Evolutionary conservation across 2,329 filamentous ascomycete genomes (phyloP).

Genomic region (Fusarium setosum): DNA sequence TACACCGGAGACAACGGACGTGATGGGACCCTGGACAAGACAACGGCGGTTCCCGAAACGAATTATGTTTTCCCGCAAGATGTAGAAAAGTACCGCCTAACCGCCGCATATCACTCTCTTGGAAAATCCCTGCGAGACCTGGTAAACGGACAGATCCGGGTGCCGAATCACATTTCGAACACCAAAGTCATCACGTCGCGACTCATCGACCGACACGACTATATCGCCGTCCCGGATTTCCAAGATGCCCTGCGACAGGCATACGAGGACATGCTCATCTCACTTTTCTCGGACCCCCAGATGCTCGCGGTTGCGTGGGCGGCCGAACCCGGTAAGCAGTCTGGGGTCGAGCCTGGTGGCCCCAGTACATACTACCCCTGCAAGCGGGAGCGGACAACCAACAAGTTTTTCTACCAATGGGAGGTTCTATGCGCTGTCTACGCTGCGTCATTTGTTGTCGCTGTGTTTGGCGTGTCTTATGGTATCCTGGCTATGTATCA

Average conservation of each 20-base stretch:
- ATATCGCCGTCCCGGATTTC: constrained; percentile 18
- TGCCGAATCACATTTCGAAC: constrained; percentile 10
- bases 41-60: constrained; percentile 11
- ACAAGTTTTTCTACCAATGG: constrained; percentile 30
- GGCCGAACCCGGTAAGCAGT: constrained; percentile 10
- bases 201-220: constrained; percentile 27
- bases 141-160: constrained; percentile 19
- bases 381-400: constrained; percentile 13
- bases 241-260: constrained; percentile 5
- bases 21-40: constrained; percentile 28
- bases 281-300: constrained; percentile 32
- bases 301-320: constrained; percentile 36
- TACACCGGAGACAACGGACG: background rate
- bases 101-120: constrained; percentile 30
- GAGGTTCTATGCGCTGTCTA: constrained; percentile 22
- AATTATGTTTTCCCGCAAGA: constrained; percentile 30
- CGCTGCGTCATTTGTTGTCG: constrained; percentile 15
- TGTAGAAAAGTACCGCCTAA: constrained; percentile 8
- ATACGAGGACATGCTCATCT: constrained; percentile 35
- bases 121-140: constrained; percentile 21
- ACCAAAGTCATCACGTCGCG: constrained; percentile 21
- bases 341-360: constrained; percentile 16
- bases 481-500: constrained; percentile 27
- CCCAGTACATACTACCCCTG: constrained; percentile 17
- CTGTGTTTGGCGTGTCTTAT: constrained; percentile 10